A percentile compares a stretch with the other conserved stretches of the same genome.
Evolutionary conservation across 2,329 filamentous ascomycete genomes (phyloP).

Genomic region (Alternaria tenuissima): DNA sequence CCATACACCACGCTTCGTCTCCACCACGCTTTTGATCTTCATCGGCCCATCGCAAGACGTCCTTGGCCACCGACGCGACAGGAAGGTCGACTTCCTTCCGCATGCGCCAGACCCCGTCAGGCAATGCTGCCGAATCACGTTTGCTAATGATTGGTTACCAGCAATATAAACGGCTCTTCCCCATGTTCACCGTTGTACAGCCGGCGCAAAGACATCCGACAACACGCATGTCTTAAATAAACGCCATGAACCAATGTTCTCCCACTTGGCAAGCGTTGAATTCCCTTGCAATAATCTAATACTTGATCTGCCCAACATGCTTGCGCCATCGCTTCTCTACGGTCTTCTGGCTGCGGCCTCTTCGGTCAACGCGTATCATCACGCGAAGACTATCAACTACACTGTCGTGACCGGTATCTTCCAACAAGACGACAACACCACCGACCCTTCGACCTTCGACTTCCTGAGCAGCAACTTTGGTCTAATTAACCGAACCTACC

Average conservation of each 20-base stretch:
- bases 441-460: slow-evolving; percentile 63
- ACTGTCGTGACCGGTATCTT: slow-evolving; percentile 70
- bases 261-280: not conserved
- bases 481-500: slow-evolving; percentile 69
- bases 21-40: not conserved
- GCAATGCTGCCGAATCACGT: slow-evolving; percentile 35
- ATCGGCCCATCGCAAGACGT: slow-evolving; percentile 8
- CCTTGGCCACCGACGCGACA: slow-evolving; percentile 8
- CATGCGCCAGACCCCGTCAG: slow-evolving; percentile 3
- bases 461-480: slow-evolving; percentile 66
- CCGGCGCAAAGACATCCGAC: slow-evolving; percentile 8
- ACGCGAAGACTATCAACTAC: slow-evolving; percentile 62
- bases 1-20: slow-evolving; percentile 8
- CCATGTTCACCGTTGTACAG: slow-evolving; percentile 4
- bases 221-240: slow-evolving; percentile 17
- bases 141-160: slow-evolving; percentile 33
- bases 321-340: slow-evolving; percentile 27
- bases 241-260: not conserved
- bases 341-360: slow-evolving; percentile 28
- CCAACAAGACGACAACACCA: slow-evolving; percentile 67
- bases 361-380: slow-evolving; percentile 24
- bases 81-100: slow-evolving; percentile 15
- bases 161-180: slow-evolving; percentile 1
- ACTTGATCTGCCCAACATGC: slow-evolving; percentile 16
- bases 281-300: not conserved